Evolutionary conservation across 371 early-diverging fungal species (phyloP).

Genomic region (Mucor piriformis): DNA sequence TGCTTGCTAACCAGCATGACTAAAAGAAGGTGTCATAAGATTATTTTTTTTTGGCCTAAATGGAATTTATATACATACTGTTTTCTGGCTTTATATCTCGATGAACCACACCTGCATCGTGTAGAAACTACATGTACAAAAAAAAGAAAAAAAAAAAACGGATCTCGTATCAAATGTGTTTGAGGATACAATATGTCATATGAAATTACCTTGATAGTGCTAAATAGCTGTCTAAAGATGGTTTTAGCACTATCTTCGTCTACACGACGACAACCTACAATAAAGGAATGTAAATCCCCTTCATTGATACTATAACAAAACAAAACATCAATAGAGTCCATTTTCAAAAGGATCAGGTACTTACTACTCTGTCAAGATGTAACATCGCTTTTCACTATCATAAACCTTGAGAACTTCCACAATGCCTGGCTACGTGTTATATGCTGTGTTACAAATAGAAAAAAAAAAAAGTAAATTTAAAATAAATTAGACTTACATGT

Average conservation of each 20-base stretch:
- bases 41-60: neutral
- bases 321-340: neutral
- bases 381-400: neutral
- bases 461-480: neutral
- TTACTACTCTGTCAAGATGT: neutral
- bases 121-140: neutral
- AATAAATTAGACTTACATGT: neutral
- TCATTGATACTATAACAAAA: neutral
- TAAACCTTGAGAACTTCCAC: neutral
- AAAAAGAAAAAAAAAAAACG: neutral
- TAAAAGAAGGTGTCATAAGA: neutral
- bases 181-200: neutral
- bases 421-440: neutral
- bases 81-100: neutral
- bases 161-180: no score
- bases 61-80: neutral
- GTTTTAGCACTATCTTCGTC: neutral
- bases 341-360: neutral
- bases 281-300: neutral
- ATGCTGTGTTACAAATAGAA: neutral
- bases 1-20: neutral
- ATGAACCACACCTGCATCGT: neutral
- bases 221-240: neutral
- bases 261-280: neutral
- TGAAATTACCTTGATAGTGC: neutral